Evolutionary conservation across 1,284 basidiomycete genomes (phyloP).

Genomic region (Kalmanozyma brasiliensis): DNA sequence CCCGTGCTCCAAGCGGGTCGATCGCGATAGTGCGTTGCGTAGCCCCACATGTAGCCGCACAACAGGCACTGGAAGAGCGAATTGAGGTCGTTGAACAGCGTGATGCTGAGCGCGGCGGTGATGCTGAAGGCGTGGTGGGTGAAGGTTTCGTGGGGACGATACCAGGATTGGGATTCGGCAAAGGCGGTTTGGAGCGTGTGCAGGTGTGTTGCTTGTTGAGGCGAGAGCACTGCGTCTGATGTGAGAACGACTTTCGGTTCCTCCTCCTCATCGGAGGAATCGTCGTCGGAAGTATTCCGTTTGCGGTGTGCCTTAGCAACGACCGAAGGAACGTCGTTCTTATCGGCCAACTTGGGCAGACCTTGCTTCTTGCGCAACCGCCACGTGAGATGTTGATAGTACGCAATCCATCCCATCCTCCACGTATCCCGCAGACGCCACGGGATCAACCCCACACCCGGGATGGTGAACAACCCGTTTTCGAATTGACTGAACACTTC

Average conservation of each 20-base stretch:
- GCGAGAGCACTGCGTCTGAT: slow-evolving; percentile 25
- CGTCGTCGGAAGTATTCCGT: neutral
- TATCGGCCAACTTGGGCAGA: slow-evolving; percentile 32
- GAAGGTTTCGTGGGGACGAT: slow-evolving; percentile 82
- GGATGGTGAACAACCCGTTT: slow-evolving; percentile 82
- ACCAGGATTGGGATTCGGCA: slow-evolving; percentile 72
- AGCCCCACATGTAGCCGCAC: slow-evolving; percentile 53
- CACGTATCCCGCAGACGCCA: slow-evolving; percentile 81
- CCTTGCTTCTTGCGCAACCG: slow-evolving; percentile 32
- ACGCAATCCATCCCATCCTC: slow-evolving; percentile 78
- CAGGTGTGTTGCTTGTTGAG: slow-evolving; percentile 29
- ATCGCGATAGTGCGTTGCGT: slow-evolving; percentile 67
- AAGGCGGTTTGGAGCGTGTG: slow-evolving; percentile 34
- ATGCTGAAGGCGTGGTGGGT: slow-evolving; percentile 82
- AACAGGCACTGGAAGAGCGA: slow-evolving; percentile 76
- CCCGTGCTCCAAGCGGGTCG: slow-evolving; percentile 73
- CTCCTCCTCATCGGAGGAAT: slow-evolving; percentile 45
- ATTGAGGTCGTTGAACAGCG: slow-evolving; percentile 77
- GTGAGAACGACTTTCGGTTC: neutral
- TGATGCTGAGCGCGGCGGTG: slow-evolving; percentile 69
- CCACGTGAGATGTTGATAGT: slow-evolving; percentile 67
- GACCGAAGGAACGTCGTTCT: slow-evolving; percentile 40
- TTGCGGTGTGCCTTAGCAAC: slow-evolving; percentile 69
- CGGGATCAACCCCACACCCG: slow-evolving; percentile 74
- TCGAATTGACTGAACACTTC: slow-evolving; percentile 82